Base-by-base conservation (phyloP, 83 land plant species). In the Picea abies region DNA sequence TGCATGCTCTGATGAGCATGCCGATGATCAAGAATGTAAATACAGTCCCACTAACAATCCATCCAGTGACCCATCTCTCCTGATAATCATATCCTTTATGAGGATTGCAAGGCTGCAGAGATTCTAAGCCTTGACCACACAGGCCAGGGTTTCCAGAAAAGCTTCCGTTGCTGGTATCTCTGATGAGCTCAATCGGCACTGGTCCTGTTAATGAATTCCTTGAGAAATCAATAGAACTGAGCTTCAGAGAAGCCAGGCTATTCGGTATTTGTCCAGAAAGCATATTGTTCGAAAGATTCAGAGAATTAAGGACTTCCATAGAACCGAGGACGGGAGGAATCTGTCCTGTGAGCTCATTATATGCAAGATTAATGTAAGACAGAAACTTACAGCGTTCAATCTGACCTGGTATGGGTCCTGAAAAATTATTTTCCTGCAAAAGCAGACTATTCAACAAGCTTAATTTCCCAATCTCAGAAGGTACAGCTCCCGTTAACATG, bases 331-430 rank as follows among this genome's bases (percentile, higher is more conserved):
- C 81, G 0, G 78, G 80, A 5, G 95, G 95, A 69, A 93, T 93
- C 22, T 86, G 72, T 56, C 88, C 89, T 56, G 52, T 81, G 25
- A 93, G 44, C 72, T 82, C 83, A 85, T 93, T 93, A 63, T 80
- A 78, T 82, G 91, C 90, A 80, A 93, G 64, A 39, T 83, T 62
- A 47, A 93, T 67, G 22, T 82, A 29, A 76, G 89, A 91, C 60
- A 94, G 86, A 64, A 49, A 80, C 60, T 60, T 88, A 35, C 93
- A 79, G 8, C 86, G 80, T 2, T 95, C 96, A 15, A 97, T 82
- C 63, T 88, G 91, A 0, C 90, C 52, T 22, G 97, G 97, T n/a
- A 94, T 87, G 11, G 84, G 82, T 49, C 95, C 97, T 0, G 92
- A 80, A n/a, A 94, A 62, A 62, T 80, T 77, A 73, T 94, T 94